These are phyloP conservation scores for Neospora caninum DNA, from an alignment of 169 alveolate species.

Conservation along the genomic window DNA sequence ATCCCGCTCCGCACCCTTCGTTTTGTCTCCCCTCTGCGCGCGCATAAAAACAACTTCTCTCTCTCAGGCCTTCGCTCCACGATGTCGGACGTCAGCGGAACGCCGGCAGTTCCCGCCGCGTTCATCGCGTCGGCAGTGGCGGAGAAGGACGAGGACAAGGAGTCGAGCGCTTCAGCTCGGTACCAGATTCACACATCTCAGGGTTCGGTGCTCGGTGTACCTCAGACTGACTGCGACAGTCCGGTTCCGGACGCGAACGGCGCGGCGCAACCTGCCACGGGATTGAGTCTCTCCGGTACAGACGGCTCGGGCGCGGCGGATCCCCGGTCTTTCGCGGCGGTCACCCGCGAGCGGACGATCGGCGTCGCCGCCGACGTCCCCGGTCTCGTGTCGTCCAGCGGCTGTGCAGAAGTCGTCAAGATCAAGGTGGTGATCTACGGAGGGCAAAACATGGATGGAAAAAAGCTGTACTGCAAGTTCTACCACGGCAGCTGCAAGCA, in stretches of 20 bases:
- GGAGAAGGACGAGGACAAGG: background rate
- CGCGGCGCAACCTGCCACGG: background rate
- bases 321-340: background rate
- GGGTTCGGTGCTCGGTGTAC: background rate
- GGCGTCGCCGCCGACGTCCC: background rate
- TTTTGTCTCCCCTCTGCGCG: too few relatives aligned
- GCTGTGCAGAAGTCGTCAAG: background rate
- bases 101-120: conserved; percentile 3
- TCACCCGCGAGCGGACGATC: background rate
- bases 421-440: conserved; percentile 41
- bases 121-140: conserved; percentile 1
- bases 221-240: background rate
- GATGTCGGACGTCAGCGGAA: conserved; percentile 7
- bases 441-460: conserved; percentile 7
- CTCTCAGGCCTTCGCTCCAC: background rate
- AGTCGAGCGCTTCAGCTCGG: background rate
- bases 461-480: conserved; percentile 34
- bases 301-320: background rate
- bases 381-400: background rate
- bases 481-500: conserved; percentile 44
- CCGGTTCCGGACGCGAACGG: background rate
- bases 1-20: background rate
- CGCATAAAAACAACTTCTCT: too few relatives aligned
- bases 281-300: background rate
- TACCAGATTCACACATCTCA: background rate